A percentile compares a stretch with the other conserved stretches of the same genome.
These are phyloP conservation scores for Apostasia ramifera DNA, from an alignment of 106 monocot species.

Conservation along the genomic window DNA sequence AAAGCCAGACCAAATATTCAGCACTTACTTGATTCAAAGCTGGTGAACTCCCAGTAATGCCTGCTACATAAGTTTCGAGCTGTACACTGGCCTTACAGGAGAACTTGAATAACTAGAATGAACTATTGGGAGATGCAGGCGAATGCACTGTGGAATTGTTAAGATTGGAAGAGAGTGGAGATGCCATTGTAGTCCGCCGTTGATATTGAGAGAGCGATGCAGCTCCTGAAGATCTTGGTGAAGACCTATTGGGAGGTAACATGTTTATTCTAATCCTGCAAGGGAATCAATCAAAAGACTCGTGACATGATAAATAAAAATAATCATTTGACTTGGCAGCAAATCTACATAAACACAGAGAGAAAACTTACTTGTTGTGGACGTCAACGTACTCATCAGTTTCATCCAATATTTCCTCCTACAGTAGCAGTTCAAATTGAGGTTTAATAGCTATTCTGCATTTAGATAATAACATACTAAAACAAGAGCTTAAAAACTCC, in stretches of 20 bases:
- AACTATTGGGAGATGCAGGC: constrained; percentile 13
- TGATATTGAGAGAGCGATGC: constrained; percentile 20
- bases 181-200: constrained; percentile 24
- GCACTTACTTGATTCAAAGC: no score
- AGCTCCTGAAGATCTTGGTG: constrained; percentile 7
- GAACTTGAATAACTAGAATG: constrained; percentile 11
- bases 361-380: constrained; percentile 38
- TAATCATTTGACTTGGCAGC: no score
- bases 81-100: constrained; percentile 3
- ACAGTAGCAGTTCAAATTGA: constrained; percentile 4
- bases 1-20: no score
- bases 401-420: constrained; percentile 57
- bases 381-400: constrained; percentile 52
- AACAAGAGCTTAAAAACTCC: not conserved
- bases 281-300: not conserved
- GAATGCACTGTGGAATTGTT: constrained; percentile 9
- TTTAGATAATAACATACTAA: not conserved
- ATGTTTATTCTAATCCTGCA: constrained; percentile 46
- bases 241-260: constrained; percentile 19
- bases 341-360: not conserved
- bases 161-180: constrained; percentile 29
- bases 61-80: not conserved
- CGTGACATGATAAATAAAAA: not conserved
- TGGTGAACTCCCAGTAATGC: no score
- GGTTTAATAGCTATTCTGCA: not conserved